A percentile compares a stretch with the other conserved stretches of the same genome.
These are phyloP conservation scores for Knufia fluminis DNA, from an alignment of 2,329 filamentous ascomycete species.

Conservation along the genomic window DNA sequence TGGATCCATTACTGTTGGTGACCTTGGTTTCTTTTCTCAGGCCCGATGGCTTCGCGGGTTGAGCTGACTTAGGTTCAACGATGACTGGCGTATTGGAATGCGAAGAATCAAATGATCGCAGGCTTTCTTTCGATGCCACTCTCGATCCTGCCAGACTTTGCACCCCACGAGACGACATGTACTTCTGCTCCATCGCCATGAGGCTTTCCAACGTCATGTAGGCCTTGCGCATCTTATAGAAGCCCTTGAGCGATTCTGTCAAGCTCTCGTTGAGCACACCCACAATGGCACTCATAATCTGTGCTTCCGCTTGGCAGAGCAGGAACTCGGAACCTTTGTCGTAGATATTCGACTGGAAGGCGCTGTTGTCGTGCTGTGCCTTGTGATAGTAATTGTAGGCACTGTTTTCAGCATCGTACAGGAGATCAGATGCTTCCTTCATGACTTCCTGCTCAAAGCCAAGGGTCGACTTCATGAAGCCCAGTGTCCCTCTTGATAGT, in stretches of 20 bases:
- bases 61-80: too few relatives aligned
- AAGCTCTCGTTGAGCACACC: conserved; percentile 86
- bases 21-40: conserved; percentile 14
- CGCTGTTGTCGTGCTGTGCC: conserved; percentile 55
- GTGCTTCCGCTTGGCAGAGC: conserved; percentile 71
- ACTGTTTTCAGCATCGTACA: conserved; percentile 66
- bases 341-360: conserved; percentile 57
- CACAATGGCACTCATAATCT: conserved; percentile 82
- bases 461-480: conserved; percentile 76
- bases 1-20: conserved; percentile 1
- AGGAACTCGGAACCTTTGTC: conserved; percentile 78
- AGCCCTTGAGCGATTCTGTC: conserved; percentile 81
- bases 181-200: conserved; percentile 61
- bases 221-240: conserved; percentile 85
- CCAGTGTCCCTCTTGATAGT: conserved; percentile 69
- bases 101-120: conserved; percentile 11
- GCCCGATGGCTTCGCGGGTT: conserved; percentile 17
- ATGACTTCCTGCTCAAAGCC: conserved; percentile 90
- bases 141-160: conserved; percentile 14
- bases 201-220: conserved; percentile 75
- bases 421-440: conserved; percentile 64
- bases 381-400: conserved; percentile 68
- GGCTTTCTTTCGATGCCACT: conserved; percentile 17
- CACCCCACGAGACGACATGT: conserved; percentile 28
- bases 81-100: conserved; percentile 8